Conservation (phyloP, 306 rosid genomes). For the Geum urbanum region DNA sequence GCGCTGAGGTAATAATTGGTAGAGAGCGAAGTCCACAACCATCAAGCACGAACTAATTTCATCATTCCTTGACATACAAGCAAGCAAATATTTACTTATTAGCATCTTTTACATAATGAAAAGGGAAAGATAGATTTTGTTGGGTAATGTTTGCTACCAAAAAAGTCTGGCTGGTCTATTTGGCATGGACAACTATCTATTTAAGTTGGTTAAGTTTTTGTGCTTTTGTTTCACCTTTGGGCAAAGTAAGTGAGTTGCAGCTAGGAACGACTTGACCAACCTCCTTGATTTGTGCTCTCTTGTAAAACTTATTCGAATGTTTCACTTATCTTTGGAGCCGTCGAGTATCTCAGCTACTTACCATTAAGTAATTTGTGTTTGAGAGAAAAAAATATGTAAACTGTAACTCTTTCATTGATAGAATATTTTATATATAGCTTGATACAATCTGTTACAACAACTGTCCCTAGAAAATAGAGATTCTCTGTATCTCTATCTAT, state of each 20-base stretch:
- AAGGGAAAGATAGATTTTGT: conserved; percentile 33
- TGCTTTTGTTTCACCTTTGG: conserved; percentile 3
- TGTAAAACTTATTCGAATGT: conserved; percentile 10
- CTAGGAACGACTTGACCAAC: conserved; percentile 15
- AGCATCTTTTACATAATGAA: conserved; percentile 28
- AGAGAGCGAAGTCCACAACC: conserved; percentile 19
- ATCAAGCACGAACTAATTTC: conserved; percentile 11
- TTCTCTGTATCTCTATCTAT: no score
- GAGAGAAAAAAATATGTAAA: no score
- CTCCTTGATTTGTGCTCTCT: conserved; percentile 23
- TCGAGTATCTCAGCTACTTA: conserved; percentile 23
- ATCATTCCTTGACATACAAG: conserved; percentile 30
- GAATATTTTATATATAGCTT: no score
- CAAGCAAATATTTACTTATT: conserved; percentile 25
- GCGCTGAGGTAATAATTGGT: conserved; percentile 5
- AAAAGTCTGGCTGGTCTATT: conserved; percentile 24
- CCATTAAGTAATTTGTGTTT: background rate
- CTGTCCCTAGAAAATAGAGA: no score
- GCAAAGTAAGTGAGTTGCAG: conserved; percentile 21
- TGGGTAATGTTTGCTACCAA: conserved; percentile 31
- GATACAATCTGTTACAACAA: no score
- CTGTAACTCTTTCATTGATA: no score
- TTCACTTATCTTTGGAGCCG: conserved; percentile 14
- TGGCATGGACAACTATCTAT: background rate
- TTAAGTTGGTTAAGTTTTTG: conserved; percentile 1